These are phyloP conservation scores for Aspergillus viridinutans DNA, from an alignment of 2,329 filamentous ascomycete genomes.

Conservation along the genomic window DNA sequence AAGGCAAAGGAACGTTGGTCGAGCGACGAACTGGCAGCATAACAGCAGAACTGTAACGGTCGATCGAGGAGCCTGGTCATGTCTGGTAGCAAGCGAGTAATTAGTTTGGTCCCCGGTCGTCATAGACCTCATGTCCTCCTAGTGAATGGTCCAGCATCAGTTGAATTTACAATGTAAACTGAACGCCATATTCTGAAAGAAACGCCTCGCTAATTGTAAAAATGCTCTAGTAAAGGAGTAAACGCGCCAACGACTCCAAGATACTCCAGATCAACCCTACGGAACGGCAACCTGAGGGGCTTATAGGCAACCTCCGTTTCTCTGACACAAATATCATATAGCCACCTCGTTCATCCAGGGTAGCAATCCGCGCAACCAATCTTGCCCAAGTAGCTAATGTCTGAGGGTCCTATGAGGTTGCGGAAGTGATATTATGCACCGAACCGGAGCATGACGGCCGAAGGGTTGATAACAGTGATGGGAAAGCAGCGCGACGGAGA, in stretches of 20 bases:
- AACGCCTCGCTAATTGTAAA: constrained; percentile 30
- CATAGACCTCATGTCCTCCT: neutral
- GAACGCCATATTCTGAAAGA: constrained; percentile 6
- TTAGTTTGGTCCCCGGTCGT: neutral
- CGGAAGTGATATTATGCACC: neutral
- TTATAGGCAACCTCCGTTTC: neutral
- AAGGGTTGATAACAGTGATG: neutral
- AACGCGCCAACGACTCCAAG: constrained; percentile 3
- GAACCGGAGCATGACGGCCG: neutral
- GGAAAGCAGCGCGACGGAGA: neutral
- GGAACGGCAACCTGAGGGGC: neutral
- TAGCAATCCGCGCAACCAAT: neutral
- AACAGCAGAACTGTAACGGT: neutral
- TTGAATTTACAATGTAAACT: neutral
- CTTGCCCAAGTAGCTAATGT: neutral
- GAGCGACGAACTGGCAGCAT: neutral
- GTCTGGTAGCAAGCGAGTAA: neutral
- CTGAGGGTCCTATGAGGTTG: neutral
- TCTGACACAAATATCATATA: neutral
- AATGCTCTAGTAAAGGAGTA: constrained; percentile 5
- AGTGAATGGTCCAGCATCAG: neutral
- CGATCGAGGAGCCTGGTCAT: neutral
- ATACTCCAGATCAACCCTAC: neutral
- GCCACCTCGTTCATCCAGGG: neutral
- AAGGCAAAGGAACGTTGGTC: constrained; percentile 23